Base-by-base conservation (phyloP, 805 yeast species). In the Yamadazyma philogaea region DNA sequence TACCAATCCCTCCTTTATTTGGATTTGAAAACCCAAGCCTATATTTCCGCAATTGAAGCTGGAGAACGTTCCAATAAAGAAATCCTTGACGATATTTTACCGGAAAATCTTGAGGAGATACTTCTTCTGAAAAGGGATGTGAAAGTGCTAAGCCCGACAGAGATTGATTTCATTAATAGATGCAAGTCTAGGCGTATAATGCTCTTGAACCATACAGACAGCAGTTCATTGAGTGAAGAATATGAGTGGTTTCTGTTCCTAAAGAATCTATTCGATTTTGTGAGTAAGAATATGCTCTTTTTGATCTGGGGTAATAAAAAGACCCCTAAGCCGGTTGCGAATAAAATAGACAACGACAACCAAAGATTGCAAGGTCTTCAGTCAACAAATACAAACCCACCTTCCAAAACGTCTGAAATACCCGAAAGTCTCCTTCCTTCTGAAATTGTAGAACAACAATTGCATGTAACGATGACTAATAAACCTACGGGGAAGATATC, bases 21-120 rank as follows among this genome's bases (percentile, higher is more conserved):
- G 30, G 97, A 93, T 52, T 73, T 93, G 58, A 93, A 93, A 60
- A 93, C 99, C 0, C 99, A 93, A 62, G 96, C 96, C 0, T 93
- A 81, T 57, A 89, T 93, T 16, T 83, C 96, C 1, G 96, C 95
- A 0, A 62, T 90, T 46, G 87, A 84, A 55, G 72, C 82, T 1
- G 74, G 74, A 8, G 78, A 79, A 41, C 69, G 84, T 50, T 67
- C 84, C 1, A 75, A 78, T 47, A 75, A 74, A 43, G 90, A 83
- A 34, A 76, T 87, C 8, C 66, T 90, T 49, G 80, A 84, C 40
- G 87, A 82, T 52, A 74, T 90, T 35, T 85, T 91, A 52, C 95
- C 97, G 0, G 62, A 62, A 4, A 72, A 81, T 50, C 53, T 89
- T 53, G 81, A 78, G 33, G 74, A 74, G 33, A 59, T 77, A 2